Percentiles rank a stretch among this genome's conserved stretches.
These are phyloP conservation scores for Mortierella sp. DNA, from an alignment of 371 early-diverging fungal species.

Conservation along the genomic window DNA sequence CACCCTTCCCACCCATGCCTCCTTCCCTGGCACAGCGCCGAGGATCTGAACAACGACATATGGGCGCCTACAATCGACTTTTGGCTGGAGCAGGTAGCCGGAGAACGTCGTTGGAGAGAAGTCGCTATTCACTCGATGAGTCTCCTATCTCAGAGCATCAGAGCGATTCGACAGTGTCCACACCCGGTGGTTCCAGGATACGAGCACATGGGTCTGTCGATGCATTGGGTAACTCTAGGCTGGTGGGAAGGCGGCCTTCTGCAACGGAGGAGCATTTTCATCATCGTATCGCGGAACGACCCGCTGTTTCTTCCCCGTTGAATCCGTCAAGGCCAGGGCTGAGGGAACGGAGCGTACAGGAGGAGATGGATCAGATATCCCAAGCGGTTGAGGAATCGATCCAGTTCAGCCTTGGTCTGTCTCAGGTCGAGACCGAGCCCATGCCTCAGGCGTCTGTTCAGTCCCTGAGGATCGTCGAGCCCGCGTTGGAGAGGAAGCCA, in stretches of 20 bases:
- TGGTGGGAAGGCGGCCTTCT: constrained; percentile 17
- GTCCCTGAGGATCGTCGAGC: constrained; percentile 5
- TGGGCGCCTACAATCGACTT: constrained; percentile 17
- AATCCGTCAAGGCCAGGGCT: neutral
- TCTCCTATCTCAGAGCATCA: constrained; percentile 9
- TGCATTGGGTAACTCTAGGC: neutral
- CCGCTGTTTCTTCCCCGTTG: neutral
- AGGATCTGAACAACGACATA: neutral
- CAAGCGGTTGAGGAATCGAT: constrained; percentile 22
- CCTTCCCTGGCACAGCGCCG: constrained; percentile 4
- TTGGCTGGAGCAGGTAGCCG: constrained; percentile 2
- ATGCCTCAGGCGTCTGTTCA: neutral
- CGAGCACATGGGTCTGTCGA: constrained; percentile 7
- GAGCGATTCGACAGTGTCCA: neutral
- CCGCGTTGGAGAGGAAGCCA: neutral
- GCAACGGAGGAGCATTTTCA: constrained; percentile 16
- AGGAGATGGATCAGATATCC: constrained; percentile 17
- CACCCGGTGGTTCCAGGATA: neutral
- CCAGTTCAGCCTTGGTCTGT: constrained; percentile 8
- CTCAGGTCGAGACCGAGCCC: neutral
- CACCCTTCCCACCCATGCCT: neutral
- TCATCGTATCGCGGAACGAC: neutral
- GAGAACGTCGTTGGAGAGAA: neutral
- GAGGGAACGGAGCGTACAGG: neutral
- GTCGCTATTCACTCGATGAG: neutral